Evolutionary conservation across 805 yeast genomes (phyloP), one percentile per base, ranked within the genome.

Genomic region (Zygoascus bituminiphila): DNA sequence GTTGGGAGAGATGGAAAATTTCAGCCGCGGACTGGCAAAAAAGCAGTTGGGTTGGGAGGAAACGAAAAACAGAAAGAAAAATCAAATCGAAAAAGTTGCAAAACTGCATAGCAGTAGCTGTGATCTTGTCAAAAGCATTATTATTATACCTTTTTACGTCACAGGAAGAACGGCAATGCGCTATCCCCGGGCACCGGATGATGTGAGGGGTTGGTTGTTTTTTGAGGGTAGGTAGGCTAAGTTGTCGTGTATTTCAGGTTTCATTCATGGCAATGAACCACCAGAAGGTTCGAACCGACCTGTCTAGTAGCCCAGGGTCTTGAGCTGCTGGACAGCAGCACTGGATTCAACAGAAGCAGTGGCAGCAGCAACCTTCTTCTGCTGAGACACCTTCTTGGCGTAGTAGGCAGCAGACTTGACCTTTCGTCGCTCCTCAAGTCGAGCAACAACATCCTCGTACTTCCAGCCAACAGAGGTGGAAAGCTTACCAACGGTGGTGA

Each of bases 401-500:
- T 88, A 88, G 87, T 87, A 93, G 76, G 95, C 98, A 70, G 95
- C 95, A 67, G 96, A 82, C 81, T 84, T 88, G 73, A 89, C 94
- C 84, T 87, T 89, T 80, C 99, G 86, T 89, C 94, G 91, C 77
- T 88, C 97, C 82, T 93, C 98, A 72, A 93, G 86, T 72, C 89
- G 82, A 70, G 88, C 87, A 66, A 93, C 98, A 71, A 93, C 83
- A 60, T 93, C 88, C 78, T 89, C 95, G 95, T 93, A 93, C 78
- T 89, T 93, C 98, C 98, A 93, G 74, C 98, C 98, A 65, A 93
- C 97, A 68, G 96, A 82, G 66, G 93, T 75, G 62, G 96, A 84
- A 73, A 93, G 82, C 74, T 93, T 88, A 73, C 95, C 95, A 66
- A 93, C 87, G 61, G 97, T 88, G 77, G 96, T 87, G 95, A 84